These are phyloP conservation scores for Catunica adiposa DNA, from an alignment of 2,329 filamentous ascomycete genomes.

Conservation along the genomic window DNA sequence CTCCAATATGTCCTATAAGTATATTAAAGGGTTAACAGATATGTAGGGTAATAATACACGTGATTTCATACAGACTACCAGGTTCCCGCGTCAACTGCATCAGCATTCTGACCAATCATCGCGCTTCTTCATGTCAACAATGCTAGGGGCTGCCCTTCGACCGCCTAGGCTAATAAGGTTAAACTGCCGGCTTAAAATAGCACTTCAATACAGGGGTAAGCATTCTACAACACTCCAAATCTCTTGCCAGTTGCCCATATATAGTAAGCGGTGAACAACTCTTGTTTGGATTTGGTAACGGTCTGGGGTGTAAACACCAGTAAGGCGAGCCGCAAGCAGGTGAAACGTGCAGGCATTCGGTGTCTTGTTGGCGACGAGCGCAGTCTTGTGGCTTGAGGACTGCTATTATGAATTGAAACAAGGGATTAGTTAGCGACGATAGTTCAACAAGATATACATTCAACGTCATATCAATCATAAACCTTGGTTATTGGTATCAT, in stretches of 20 bases:
- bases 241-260: background rate
- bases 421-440: no score
- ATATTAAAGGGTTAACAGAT: background rate
- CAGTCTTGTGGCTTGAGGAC: no score
- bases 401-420: no score
- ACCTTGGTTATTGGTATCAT: no score
- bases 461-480: no score
- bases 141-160: background rate
- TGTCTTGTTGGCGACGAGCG: background rate
- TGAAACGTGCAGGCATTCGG: background rate
- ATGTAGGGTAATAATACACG: background rate
- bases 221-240: no score
- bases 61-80: background rate
- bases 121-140: background rate
- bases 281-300: background rate
- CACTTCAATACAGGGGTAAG: background rate
- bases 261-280: background rate
- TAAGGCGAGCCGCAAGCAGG: background rate
- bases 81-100: background rate
- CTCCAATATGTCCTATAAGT: no score
- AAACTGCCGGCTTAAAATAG: background rate
- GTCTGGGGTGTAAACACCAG: background rate
- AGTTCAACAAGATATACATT: no score
- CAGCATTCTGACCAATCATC: background rate
- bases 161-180: background rate